Evolutionary conservation across 805 yeast genomes (phyloP).

Genomic region (Candida verbasci): DNA sequence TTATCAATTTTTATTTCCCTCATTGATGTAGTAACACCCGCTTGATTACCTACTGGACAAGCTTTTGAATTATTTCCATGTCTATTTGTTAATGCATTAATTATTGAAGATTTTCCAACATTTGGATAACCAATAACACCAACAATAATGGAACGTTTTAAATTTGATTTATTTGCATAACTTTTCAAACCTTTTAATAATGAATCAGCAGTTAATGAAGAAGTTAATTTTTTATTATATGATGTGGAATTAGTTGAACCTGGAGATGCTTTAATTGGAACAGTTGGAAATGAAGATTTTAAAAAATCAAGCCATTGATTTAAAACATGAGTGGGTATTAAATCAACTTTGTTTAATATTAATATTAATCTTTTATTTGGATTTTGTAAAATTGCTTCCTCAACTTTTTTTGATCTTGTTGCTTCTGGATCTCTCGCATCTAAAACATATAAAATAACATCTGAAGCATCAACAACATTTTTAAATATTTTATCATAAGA

Average conservation of each 20-base stretch:
- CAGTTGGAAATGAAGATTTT: slow-evolving; percentile 81
- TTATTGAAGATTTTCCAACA: slow-evolving; percentile 93
- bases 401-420: slow-evolving; percentile 88
- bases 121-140: slow-evolving; percentile 98
- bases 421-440: slow-evolving; percentile 98
- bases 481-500: slow-evolving; percentile 94
- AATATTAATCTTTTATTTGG: slow-evolving; percentile 82
- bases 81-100: slow-evolving; percentile 80
- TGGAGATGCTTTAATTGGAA: slow-evolving; percentile 79
- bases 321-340: slow-evolving; percentile 80
- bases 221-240: slow-evolving; percentile 71
- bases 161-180: slow-evolving; percentile 76
- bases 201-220: slow-evolving; percentile 65
- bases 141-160: slow-evolving; percentile 84
- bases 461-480: slow-evolving; percentile 87
- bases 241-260: slow-evolving; percentile 66
- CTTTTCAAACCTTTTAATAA: slow-evolving; percentile 79
- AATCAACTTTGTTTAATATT: slow-evolving; percentile 86
- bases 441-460: slow-evolving; percentile 85
- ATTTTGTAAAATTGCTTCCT: slow-evolving; percentile 77
- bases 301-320: slow-evolving; percentile 80
- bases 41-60: slow-evolving; percentile 96
- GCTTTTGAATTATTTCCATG: slow-evolving; percentile 70
- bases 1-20: slow-evolving; percentile 91
- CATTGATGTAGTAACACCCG: slow-evolving; percentile 91